These are phyloP conservation scores for Colletotrichum sublineola DNA, from an alignment of 2,329 filamentous ascomycete genomes.

Conservation along the genomic window DNA sequence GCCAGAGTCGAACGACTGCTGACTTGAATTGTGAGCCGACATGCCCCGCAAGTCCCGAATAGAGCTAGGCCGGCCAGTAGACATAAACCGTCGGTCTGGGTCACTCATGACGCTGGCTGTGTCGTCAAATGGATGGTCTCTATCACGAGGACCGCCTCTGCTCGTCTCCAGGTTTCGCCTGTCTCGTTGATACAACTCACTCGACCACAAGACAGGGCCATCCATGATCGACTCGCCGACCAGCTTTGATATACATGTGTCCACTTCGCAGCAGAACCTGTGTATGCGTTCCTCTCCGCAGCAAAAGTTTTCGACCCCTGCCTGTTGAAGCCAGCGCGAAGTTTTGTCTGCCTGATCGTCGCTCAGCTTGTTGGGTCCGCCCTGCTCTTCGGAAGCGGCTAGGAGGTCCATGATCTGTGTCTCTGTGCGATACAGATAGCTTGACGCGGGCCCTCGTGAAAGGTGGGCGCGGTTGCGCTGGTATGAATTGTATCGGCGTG, in stretches of 20 bases:
- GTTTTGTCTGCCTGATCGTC: conserved; percentile 94
- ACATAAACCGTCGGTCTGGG: conserved; percentile 62
- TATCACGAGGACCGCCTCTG: conserved; percentile 57
- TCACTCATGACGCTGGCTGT: conserved; percentile 68
- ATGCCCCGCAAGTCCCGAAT: conserved; percentile 70
- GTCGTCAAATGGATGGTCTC: conserved; percentile 66
- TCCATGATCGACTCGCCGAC: conserved; percentile 87
- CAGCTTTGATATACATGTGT: conserved; percentile 86
- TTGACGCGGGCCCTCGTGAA: conserved; percentile 63
- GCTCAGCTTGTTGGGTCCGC: conserved; percentile 94
- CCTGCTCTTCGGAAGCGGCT: conserved; percentile 84
- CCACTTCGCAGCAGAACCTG: conserved; percentile 90
- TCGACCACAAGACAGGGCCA: conserved; percentile 91
- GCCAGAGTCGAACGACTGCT: conserved; percentile 78
- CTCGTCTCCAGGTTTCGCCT: conserved; percentile 70
- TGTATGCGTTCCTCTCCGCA: conserved; percentile 95
- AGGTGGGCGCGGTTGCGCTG: conserved; percentile 63
- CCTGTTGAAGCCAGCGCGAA: conserved; percentile 82
- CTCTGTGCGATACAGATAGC: conserved; percentile 83
- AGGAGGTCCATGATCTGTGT: conserved; percentile 89
- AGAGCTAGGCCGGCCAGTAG: conserved; percentile 62
- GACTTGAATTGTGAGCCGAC: conserved; percentile 73
- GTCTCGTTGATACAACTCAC: conserved; percentile 86
- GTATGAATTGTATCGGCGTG: conserved; percentile 67
- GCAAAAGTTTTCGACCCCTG: conserved; percentile 92